Evolutionary conservation across 768 basidiomycete genomes (phyloP).

Genomic region (Auricularia sp.): DNA sequence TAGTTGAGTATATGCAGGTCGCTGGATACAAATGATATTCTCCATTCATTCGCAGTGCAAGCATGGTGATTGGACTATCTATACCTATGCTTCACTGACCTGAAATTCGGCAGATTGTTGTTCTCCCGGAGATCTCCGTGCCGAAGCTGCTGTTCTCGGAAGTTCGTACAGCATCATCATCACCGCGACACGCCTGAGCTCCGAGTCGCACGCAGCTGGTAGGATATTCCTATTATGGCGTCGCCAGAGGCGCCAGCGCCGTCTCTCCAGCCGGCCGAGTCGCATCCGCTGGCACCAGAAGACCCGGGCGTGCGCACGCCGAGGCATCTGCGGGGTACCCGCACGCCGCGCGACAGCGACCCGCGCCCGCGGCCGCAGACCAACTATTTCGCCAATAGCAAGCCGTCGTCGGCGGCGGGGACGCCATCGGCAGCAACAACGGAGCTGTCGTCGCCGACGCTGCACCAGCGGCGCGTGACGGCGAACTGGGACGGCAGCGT

Average conservation of each 20-base stretch:
- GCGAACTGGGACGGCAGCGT: slow-evolving; percentile 46
- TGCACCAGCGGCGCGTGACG: slow-evolving; percentile 1
- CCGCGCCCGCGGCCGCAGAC: slow-evolving; percentile 10
- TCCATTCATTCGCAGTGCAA: too few relatives aligned
- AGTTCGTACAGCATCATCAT: too few relatives aligned
- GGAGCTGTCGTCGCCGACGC: background rate
- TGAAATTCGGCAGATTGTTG: too few relatives aligned
- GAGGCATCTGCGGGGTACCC: slow-evolving; percentile 1
- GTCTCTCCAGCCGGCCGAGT: background rate
- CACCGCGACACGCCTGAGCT: too few relatives aligned
- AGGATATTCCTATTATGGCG: too few relatives aligned
- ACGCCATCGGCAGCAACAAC: background rate
- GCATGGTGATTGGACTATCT: too few relatives aligned
- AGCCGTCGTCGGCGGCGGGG: slow-evolving; percentile 13
- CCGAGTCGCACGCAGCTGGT: too few relatives aligned
- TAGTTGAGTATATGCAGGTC: too few relatives aligned
- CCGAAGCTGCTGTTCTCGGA: too few relatives aligned
- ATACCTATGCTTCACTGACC: too few relatives aligned
- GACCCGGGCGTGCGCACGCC: slow-evolving; percentile 2
- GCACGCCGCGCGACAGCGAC: background rate
- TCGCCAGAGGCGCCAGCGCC: background rate
- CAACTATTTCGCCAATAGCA: slow-evolving; percentile 14
- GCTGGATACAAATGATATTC: too few relatives aligned
- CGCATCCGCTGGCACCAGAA: slow-evolving; percentile 13
- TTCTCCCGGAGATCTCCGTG: too few relatives aligned